These are phyloP conservation scores for Ustulina deusta DNA, from an alignment of 2,329 filamentous ascomycete species.

Conservation along the genomic window DNA sequence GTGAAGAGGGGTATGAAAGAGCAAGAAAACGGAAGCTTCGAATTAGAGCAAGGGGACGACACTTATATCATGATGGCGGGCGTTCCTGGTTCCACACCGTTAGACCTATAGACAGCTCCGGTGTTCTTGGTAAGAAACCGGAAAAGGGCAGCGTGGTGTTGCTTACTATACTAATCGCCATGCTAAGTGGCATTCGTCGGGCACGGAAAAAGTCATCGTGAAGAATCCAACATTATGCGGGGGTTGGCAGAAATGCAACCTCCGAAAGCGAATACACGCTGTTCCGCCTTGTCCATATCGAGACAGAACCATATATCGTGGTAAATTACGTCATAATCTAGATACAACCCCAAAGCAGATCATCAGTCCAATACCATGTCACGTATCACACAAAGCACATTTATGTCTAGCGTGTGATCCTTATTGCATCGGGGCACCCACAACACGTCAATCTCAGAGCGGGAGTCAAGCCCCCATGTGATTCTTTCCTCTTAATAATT, in stretches of 20 bases:
- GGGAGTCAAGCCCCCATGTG: not conserved
- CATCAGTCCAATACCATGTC: not conserved
- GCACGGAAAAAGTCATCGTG: not conserved
- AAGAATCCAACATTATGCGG: not conserved
- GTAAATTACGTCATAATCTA: not conserved
- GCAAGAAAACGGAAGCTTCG: not conserved
- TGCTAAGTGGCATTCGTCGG: not conserved
- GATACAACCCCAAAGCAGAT: not conserved
- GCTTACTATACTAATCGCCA: slow-evolving; percentile 3
- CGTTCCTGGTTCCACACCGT: slow-evolving; percentile 13
- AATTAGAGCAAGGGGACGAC: slow-evolving; percentile 8
- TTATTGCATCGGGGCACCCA: not conserved
- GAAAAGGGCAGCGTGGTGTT: slow-evolving; percentile 1
- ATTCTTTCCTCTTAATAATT: slow-evolving; percentile 3
- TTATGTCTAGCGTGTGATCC: not conserved
- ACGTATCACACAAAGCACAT: not conserved
- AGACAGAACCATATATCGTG: slow-evolving; percentile 2
- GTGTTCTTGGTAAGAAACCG: slow-evolving; percentile 3
- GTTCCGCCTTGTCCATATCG: not conserved
- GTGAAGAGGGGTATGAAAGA: slow-evolving; percentile 48
- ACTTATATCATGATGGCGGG: slow-evolving; percentile 10
- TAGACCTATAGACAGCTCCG: slow-evolving; percentile 28
- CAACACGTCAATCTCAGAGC: not conserved
- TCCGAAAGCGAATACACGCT: not conserved
- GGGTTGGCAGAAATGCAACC: not conserved